A percentile compares a stretch with the other conserved stretches of the same genome.
Evolutionary conservation across 306 rosid species (phyloP).

Genomic region (Begonia loranthoides): DNA sequence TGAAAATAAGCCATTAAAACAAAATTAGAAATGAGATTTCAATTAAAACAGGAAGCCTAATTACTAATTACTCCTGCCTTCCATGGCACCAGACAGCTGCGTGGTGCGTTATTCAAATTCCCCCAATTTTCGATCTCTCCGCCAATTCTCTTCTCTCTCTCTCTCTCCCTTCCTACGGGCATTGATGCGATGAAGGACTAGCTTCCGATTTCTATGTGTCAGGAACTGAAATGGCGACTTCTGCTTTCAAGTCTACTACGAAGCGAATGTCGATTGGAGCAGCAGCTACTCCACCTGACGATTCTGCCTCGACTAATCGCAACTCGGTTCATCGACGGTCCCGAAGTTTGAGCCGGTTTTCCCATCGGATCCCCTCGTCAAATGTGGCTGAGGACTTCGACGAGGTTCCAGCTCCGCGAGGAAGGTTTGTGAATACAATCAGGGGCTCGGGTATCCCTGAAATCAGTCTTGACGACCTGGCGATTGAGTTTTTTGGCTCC

Average conservation of each 20-base stretch:
- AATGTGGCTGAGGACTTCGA: conserved; percentile 16
- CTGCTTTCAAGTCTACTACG: conserved; percentile 93
- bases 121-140: conserved; percentile 30
- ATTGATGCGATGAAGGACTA: conserved; percentile 6
- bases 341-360: conserved; percentile 70
- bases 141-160: conserved; percentile 18
- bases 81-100: no score
- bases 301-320: conserved; percentile 34
- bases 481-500: conserved; percentile 74
- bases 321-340: conserved; percentile 67
- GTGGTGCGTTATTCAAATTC: conserved; percentile 31
- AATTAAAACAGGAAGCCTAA: no score
- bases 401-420: conserved; percentile 26
- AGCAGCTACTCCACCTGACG: conserved; percentile 26
- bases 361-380: conserved; percentile 25
- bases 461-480: conserved; percentile 90
- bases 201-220: background rate
- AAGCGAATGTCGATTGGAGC: conserved; percentile 56
- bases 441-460: conserved; percentile 89
- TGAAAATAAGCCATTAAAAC: no score
- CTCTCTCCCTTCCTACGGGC: conserved; percentile 10
- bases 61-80: no score
- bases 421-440: conserved; percentile 69
- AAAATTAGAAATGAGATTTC: no score
- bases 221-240: conserved; percentile 46